Base-by-base conservation (phyloP, 2,329 filamentous ascomycete species). In the Pseudogymnoascus sp. region DNA sequence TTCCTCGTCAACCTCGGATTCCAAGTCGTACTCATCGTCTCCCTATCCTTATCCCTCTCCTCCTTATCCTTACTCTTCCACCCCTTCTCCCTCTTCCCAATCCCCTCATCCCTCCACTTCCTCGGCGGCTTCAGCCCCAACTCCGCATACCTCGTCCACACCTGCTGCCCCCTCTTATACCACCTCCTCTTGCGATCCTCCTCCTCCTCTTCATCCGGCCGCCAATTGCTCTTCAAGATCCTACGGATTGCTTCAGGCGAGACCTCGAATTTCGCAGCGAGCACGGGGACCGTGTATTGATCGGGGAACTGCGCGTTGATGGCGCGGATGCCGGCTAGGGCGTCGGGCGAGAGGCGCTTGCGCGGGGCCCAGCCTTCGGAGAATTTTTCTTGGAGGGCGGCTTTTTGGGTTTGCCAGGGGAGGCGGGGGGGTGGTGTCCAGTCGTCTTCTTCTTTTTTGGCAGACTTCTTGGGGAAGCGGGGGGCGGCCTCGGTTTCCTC, bases 311-410 rank as follows among this genome's bases (percentile, higher is more conserved):
- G 86, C 26, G 82, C 78, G 74, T 97, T 86, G 36, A 99, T 80
- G 18, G 90, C 87, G 45, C 92, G 86, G 69, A 99, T 96, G 45
- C 92, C 93, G n/a, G 90, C 87, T 34, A 97, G 80, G 0, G 93
- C 91, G 75, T 97, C 93, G 0, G 95, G 95, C 0, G 95, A 97
- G 8, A 99, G 82, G 64, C 87, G 87, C 75, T 96, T 97, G 60
- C 84, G 83, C 31, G 95, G 93, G 29, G 82, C 81, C 93, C 93
- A 99, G 8, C 87, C 86, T 6, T 87, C 83, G 1, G 85, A 85
- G 68, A 97, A 95, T 72, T 97, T 99, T 66, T 84, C 76, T 69
- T 87, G 83, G 37, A 96, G 76, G 0, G 86, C 88, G 1, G 78
- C 78, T 73, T 96, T 97, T 68, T 97, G 89, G 12, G 84, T 74